These are phyloP conservation scores for Ogataea parapolymorpha DNA, from an alignment of 805 yeast species.

Conservation along the genomic window DNA sequence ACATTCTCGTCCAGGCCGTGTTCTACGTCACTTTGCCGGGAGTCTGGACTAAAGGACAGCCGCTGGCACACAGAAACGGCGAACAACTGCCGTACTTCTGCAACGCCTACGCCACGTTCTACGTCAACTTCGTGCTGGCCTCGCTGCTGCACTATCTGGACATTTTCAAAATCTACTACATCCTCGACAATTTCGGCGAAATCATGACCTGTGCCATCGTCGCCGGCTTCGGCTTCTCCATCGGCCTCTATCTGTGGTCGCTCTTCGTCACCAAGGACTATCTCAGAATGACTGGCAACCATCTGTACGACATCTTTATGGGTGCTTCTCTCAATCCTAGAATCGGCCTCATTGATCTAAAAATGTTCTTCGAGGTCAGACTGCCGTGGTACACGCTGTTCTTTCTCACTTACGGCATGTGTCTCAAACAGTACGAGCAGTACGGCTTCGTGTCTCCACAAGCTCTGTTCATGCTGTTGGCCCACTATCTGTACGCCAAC, in stretches of 20 bases:
- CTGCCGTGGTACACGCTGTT: slow-evolving; percentile 93
- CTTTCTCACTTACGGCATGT: slow-evolving; percentile 71
- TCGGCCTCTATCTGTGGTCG: slow-evolving; percentile 68
- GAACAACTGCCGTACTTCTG: slow-evolving; percentile 88
- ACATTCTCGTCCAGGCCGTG: slow-evolving; percentile 62
- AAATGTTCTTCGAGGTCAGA: slow-evolving; percentile 97
- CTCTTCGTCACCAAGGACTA: slow-evolving; percentile 66
- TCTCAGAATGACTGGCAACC: slow-evolving; percentile 89
- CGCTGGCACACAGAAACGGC: slow-evolving; percentile 74
- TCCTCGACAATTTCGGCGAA: slow-evolving; percentile 82
- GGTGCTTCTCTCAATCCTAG: slow-evolving; percentile 98
- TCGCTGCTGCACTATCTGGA: slow-evolving; percentile 69
- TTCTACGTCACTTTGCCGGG: slow-evolving; percentile 90
- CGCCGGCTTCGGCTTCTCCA: slow-evolving; percentile 68
- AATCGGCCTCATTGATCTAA: slow-evolving; percentile 85
- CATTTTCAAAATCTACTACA: slow-evolving; percentile 65
- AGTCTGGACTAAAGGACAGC: slow-evolving; percentile 92
- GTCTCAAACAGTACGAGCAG: slow-evolving; percentile 72
- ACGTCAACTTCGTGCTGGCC: slow-evolving; percentile 58
- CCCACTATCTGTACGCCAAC: slow-evolving; percentile 93
- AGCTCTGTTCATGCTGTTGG: slow-evolving; percentile 66
- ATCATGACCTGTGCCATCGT: slow-evolving; percentile 90
- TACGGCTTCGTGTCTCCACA: slow-evolving; percentile 82
- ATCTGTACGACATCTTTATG: slow-evolving; percentile 88
- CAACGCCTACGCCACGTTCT: slow-evolving; percentile 85